Evolutionary conservation across 305 asterid genomes (phyloP).

Genomic region (Fraxinus xanthoxyloides): DNA sequence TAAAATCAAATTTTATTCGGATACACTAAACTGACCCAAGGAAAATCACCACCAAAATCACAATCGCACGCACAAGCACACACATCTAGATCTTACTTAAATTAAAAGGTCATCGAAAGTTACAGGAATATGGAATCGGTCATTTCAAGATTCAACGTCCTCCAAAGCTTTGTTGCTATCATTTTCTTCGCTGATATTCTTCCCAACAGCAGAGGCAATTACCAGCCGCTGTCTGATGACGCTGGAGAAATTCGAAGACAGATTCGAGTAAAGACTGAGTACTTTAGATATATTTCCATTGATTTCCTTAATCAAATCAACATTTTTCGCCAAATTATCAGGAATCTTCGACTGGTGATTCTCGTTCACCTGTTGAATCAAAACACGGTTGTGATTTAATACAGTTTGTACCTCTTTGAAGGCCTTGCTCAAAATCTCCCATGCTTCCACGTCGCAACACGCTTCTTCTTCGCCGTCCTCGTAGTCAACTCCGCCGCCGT

Average conservation of each 20-base stretch:
- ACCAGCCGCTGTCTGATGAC: constrained; percentile 28
- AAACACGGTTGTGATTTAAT: constrained; percentile 54
- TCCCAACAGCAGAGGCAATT: not conserved
- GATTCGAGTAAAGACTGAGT: constrained; percentile 45
- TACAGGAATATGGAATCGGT: not conserved
- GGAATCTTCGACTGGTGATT: constrained; percentile 63
- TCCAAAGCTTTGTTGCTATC: constrained; percentile 6
- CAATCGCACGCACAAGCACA: not conserved
- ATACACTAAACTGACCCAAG: not conserved
- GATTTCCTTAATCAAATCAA: constrained; percentile 54
- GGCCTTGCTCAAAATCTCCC: constrained; percentile 51
- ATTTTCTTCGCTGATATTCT: not conserved
- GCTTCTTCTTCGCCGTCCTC: constrained; percentile 28
- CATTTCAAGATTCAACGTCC: constrained; percentile 19
- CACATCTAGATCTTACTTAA: not conserved
- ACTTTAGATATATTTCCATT: constrained; percentile 54
- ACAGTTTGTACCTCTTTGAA: constrained; percentile 57
- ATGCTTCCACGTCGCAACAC: constrained; percentile 40
- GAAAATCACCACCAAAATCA: not conserved
- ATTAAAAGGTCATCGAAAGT: not conserved
- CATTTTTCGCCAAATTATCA: constrained; percentile 49
- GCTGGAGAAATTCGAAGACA: constrained; percentile 43
- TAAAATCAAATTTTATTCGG: not conserved
- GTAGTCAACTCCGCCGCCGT: constrained; percentile 11
- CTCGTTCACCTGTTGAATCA: constrained; percentile 68